phyloP scores from a whole-genome alignment of 768 basidiomycete genomes.

The Phanerodontia chrysosporium region DNA sequence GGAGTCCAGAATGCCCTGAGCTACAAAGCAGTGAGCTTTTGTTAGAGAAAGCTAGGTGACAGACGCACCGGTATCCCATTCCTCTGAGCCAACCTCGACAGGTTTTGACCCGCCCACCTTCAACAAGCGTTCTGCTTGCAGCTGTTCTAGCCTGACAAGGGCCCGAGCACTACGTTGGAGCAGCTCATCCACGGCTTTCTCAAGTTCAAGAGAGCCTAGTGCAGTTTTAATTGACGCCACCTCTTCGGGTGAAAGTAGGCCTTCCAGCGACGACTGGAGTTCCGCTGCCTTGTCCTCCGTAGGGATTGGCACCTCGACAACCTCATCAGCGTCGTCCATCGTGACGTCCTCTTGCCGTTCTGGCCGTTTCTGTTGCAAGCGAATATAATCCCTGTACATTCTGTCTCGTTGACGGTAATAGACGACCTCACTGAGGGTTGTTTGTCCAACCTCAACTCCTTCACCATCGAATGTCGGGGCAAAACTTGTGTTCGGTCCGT shows the following conservation, averaged over 20 bases:
- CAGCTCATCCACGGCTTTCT: constrained; percentile 65
- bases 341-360: neutral
- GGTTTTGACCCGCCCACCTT: constrained; percentile 37
- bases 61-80: constrained; percentile 70
- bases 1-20: constrained; percentile 69
- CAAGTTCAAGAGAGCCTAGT: constrained; percentile 58
- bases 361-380: neutral
- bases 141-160: constrained; percentile 55
- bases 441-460: constrained; percentile 63
- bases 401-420: constrained; percentile 43
- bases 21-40: constrained; percentile 31
- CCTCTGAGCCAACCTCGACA: constrained; percentile 68
- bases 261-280: constrained; percentile 42
- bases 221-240: constrained; percentile 54
- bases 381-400: neutral
- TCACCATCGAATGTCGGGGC: constrained; percentile 79
- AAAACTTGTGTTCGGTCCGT: constrained; percentile 71
- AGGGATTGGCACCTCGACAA: constrained; percentile 10
- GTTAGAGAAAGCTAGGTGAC: neutral
- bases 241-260: constrained; percentile 54
- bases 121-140: constrained; percentile 57
- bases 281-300: constrained; percentile 19
- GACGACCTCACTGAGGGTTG: constrained; percentile 55
- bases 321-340: constrained; percentile 9
- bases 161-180: constrained; percentile 63